These are phyloP conservation scores for Penicillium pancosmium DNA, from an alignment of 495 filamentous ascomycete genomes.

Conservation along the genomic window DNA sequence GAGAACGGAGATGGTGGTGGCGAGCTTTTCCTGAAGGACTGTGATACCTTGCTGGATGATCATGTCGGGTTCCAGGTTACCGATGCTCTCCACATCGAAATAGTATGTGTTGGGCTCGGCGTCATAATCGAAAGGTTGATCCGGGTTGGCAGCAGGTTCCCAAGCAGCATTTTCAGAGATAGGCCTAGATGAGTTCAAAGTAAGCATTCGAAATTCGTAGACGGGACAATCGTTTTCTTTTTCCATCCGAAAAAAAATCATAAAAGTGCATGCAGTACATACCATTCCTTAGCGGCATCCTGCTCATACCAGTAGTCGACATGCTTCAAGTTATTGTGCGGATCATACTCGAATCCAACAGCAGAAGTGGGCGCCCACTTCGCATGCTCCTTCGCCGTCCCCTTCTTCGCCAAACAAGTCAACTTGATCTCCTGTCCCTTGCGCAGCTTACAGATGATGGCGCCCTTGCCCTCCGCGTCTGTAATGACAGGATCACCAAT, in stretches of 20 bases:
- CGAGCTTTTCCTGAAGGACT: constrained; percentile 87
- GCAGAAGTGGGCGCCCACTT: constrained; percentile 94
- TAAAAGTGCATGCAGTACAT: constrained; percentile 36
- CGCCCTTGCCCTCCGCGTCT: constrained; percentile 77
- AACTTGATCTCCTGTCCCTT: constrained; percentile 86
- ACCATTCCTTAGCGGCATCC: constrained; percentile 87
- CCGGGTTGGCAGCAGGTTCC: constrained; percentile 75
- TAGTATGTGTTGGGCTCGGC: constrained; percentile 84
- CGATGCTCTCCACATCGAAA: constrained; percentile 88
- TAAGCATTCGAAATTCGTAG: constrained; percentile 1
- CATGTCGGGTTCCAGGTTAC: constrained; percentile 80
- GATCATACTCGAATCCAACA: constrained; percentile 97
- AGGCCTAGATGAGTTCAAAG: constrained; percentile 60
- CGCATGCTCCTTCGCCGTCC: constrained; percentile 96
- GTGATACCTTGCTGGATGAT: constrained; percentile 89
- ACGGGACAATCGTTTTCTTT: background rate
- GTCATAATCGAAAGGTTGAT: constrained; percentile 90
- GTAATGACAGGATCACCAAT: constrained; percentile 85
- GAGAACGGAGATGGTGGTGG: constrained; percentile 77
- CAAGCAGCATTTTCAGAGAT: constrained; percentile 80
- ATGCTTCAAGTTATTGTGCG: constrained; percentile 89
- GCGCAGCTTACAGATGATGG: constrained; percentile 84
- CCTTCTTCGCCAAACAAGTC: constrained; percentile 94
- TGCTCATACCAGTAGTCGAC: constrained; percentile 92
- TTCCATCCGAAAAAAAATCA: too few species aligned